Evolutionary conservation across 495 filamentous ascomycete species (phyloP).

Genomic region (Rhypophila decipiens): DNA sequence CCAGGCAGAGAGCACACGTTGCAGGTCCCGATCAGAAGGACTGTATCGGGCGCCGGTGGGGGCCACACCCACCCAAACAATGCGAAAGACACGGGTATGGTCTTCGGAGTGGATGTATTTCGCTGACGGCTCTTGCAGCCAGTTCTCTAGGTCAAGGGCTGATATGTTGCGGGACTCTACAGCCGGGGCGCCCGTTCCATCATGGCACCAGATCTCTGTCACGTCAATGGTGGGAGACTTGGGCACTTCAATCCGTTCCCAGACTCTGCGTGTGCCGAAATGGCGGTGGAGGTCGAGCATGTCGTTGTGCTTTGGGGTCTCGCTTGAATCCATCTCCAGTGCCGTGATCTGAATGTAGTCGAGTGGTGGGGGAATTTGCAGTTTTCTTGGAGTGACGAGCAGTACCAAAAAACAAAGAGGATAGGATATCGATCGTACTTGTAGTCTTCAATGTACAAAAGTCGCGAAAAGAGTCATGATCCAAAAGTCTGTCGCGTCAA

Average conservation of each 20-base stretch:
- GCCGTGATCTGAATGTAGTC: too few species aligned
- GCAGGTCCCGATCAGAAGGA: conserved; percentile 10
- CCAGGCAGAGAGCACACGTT: conserved; percentile 9
- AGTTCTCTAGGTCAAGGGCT: conserved; percentile 14
- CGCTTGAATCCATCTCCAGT: too few species aligned
- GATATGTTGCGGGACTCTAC: conserved; percentile 8
- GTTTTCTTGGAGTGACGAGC: too few species aligned
- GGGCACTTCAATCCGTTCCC: conserved; percentile 15
- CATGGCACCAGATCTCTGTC: conserved; percentile 17
- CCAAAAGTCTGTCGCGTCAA: too few species aligned
- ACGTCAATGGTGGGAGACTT: conserved; percentile 15
- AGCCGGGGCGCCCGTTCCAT: neutral
- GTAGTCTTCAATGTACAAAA: too few species aligned
- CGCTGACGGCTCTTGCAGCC: conserved; percentile 15
- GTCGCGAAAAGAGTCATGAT: too few species aligned
- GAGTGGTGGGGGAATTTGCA: too few species aligned
- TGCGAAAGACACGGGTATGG: conserved; percentile 8
- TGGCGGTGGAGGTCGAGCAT: conserved; percentile 20
- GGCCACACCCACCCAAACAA: conserved; percentile 18
- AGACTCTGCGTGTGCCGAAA: conserved; percentile 12
- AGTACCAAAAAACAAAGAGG: too few species aligned
- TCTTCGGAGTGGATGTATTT: conserved; percentile 4
- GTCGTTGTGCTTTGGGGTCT: too few species aligned
- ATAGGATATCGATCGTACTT: too few species aligned
- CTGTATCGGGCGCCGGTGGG: neutral